Percentiles rank a stretch among this genome's conserved stretches.
These are phyloP conservation scores for Diaporthe velutina DNA, from an alignment of 2,329 filamentous ascomycete species.

Conservation along the genomic window DNA sequence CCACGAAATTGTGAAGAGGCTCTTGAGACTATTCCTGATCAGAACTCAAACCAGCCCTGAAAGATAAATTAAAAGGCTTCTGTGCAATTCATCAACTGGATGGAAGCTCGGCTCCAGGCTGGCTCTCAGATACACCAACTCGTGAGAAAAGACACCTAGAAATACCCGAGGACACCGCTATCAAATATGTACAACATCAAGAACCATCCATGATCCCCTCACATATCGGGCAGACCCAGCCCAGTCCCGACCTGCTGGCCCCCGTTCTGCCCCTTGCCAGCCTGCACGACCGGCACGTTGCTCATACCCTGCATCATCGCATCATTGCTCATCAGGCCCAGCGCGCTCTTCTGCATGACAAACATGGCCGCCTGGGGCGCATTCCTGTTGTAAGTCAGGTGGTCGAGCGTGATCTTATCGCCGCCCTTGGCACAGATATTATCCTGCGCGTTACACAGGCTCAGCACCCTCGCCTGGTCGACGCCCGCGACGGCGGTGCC, in stretches of 20 bases:
- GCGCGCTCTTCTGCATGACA: conserved; percentile 44
- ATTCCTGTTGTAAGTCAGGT: conserved; percentile 46
- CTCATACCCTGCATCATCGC: conserved; percentile 44
- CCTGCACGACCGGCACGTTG: conserved; percentile 34
- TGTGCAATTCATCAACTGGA: not conserved
- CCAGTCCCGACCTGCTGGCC: conserved; percentile 29
- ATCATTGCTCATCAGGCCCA: conserved; percentile 44
- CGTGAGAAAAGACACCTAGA: not conserved
- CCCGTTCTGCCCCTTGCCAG: conserved; percentile 11
- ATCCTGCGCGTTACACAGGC: conserved; percentile 35
- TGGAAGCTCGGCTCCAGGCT: not conserved
- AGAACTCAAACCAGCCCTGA: not conserved
- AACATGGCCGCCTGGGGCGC: conserved; percentile 45
- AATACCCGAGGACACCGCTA: not conserved
- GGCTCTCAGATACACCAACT: not conserved
- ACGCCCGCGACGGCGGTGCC: conserved; percentile 37
- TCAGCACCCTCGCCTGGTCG: conserved; percentile 24
- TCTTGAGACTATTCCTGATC: not conserved
- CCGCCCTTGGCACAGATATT: conserved; percentile 40
- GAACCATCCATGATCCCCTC: not conserved
- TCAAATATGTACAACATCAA: not conserved
- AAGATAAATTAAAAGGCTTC: not conserved
- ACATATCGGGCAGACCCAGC: conserved; percentile 12
- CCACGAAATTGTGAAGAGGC: not conserved
- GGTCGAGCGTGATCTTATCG: conserved; percentile 43